Conservation (phyloP, 2,329 filamentous ascomycete species). For the Pseudocercospora crystallina region DNA sequence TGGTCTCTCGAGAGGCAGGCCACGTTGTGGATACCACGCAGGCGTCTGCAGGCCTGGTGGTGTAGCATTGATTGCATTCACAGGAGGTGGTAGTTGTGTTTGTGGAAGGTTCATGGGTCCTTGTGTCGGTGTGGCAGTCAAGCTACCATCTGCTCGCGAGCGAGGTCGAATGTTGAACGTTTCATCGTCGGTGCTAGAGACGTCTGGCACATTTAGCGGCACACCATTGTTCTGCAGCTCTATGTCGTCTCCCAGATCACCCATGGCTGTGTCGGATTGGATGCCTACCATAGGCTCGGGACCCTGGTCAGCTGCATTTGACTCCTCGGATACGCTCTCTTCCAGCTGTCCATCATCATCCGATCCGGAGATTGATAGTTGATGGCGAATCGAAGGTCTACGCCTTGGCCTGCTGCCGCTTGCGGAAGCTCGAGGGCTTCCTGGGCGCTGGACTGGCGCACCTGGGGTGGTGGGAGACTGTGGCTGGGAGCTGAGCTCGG, state of each 20-base stretch:
- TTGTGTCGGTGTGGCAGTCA: slow-evolving; percentile 66
- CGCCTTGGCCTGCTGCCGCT: slow-evolving; percentile 60
- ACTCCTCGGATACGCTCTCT: slow-evolving; percentile 75
- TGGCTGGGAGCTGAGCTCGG: slow-evolving; percentile 79
- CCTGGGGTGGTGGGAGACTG: slow-evolving; percentile 85
- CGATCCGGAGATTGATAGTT: slow-evolving; percentile 81
- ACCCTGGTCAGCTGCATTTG: slow-evolving; percentile 68
- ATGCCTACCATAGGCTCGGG: slow-evolving; percentile 73
- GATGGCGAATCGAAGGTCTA: slow-evolving; percentile 84
- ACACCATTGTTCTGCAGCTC: slow-evolving; percentile 67
- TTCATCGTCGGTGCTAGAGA: slow-evolving; percentile 80
- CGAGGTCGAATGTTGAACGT: slow-evolving; percentile 94
- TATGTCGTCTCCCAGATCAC: slow-evolving; percentile 82
- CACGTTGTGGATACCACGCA: slow-evolving; percentile 30
- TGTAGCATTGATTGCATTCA: slow-evolving; percentile 67
- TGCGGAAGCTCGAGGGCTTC: slow-evolving; percentile 45
- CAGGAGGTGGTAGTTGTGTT: slow-evolving; percentile 49
- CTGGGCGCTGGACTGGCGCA: slow-evolving; percentile 59
- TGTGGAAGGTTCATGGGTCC: slow-evolving; percentile 30
- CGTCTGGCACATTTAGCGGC: slow-evolving; percentile 68
- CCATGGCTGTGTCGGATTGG: slow-evolving; percentile 78
- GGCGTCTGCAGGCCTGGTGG: slow-evolving; percentile 69
- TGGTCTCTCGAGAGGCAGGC: slow-evolving; percentile 28
- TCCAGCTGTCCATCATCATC: slow-evolving; percentile 84
- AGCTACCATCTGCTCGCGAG: slow-evolving; percentile 78